phyloP scores from a whole-genome alignment of 176 grass and related monocot species.

The Eragrostis curvula region DNA sequence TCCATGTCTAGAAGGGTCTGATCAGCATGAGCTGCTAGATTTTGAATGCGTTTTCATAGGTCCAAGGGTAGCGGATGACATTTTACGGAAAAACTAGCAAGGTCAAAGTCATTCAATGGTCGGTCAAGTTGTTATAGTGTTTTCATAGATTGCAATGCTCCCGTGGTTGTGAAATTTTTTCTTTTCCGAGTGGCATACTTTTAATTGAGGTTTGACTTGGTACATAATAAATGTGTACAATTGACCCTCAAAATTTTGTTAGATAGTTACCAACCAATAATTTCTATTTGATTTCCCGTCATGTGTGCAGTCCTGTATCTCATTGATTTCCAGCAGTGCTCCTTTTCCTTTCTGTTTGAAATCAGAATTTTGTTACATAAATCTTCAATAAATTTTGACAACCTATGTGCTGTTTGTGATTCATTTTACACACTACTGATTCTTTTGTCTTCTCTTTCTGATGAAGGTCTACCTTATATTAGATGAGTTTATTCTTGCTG shows the following conservation, averaged over 20 bases:
- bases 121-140: no score
- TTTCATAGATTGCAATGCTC: no score
- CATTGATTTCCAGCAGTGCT: no score
- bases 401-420: background rate
- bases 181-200: background rate
- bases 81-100: no score
- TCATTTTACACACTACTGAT: background rate
- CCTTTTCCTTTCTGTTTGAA: background rate
- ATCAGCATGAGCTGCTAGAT: no score
- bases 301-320: background rate
- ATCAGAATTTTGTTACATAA: background rate
- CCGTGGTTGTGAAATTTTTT: background rate
- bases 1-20: no score
- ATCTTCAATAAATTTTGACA: background rate
- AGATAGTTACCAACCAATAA: background rate
- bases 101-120: no score
- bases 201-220: background rate
- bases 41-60: no score
- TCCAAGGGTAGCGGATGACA: no score
- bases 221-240: background rate
- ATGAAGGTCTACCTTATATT: slow-evolving; percentile 96
- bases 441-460: slow-evolving; percentile 17
- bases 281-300: background rate
- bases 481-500: slow-evolving; percentile 98
- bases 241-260: background rate